A percentile compares a stretch with the other conserved stretches of the same genome.
These are phyloP conservation scores for Coemansia sp. DNA, from an alignment of 192 early-diverging fungal species.

Conservation along the genomic window DNA sequence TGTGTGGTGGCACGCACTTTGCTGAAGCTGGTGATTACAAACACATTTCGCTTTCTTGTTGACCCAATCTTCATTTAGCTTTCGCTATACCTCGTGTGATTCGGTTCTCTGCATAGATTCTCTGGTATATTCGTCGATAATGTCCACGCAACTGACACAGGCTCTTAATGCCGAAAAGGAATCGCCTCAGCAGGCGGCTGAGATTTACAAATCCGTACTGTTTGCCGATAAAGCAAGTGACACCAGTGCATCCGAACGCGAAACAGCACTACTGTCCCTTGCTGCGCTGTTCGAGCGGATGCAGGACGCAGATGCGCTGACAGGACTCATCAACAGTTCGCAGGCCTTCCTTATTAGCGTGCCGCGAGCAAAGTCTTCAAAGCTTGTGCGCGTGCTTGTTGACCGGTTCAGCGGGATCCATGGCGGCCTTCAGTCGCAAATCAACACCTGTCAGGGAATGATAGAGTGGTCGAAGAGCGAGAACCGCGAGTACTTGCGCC, in stretches of 20 bases:
- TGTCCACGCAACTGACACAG: constrained; percentile 38
- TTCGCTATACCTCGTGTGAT: constrained; percentile 2
- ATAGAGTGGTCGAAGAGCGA: constrained; percentile 90
- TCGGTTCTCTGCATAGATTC: constrained; percentile 4
- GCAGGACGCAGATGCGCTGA: constrained; percentile 72
- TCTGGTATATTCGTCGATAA: background rate
- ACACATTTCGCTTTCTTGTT: background rate
- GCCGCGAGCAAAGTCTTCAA: constrained; percentile 96
- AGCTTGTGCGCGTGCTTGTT: constrained; percentile 66
- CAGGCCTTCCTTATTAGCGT: constrained; percentile 77
- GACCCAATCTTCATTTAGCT: background rate
- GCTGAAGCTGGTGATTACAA: too few relatives aligned
- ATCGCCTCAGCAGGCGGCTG: constrained; percentile 46
- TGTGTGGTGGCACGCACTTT: too few relatives aligned
- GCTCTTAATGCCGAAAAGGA: constrained; percentile 32
- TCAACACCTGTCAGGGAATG: constrained; percentile 89
- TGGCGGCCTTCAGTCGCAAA: constrained; percentile 84
- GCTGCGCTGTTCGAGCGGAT: constrained; percentile 46
- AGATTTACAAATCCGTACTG: constrained; percentile 43
- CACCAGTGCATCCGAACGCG: constrained; percentile 21
- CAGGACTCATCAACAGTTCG: constrained; percentile 77
- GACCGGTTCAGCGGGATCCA: constrained; percentile 88
- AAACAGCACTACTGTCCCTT: constrained; percentile 38
- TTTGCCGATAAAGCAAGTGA: constrained; percentile 24
- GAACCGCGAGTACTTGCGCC: constrained; percentile 94